Evolutionary conservation across 2,329 filamentous ascomycete species (phyloP).

Genomic region (Epichloe sp.): DNA sequence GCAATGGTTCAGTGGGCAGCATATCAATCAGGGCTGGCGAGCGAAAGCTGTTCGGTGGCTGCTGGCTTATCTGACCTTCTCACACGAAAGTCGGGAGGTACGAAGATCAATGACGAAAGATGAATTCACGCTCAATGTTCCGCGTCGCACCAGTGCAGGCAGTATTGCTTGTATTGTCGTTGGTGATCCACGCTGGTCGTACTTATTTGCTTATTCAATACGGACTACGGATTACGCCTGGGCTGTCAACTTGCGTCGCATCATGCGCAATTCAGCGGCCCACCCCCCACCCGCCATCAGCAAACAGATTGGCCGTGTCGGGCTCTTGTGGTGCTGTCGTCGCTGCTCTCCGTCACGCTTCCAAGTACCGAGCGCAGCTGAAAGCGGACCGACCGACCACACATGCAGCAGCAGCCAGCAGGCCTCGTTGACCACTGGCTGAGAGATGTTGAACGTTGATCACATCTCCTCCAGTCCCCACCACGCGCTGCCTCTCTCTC

Average conservation of each 20-base stretch:
- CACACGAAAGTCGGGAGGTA: background rate
- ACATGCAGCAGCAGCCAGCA: background rate
- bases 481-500: constrained; percentile 4
- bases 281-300: background rate
- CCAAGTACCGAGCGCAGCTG: too few relatives aligned
- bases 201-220: too few relatives aligned
- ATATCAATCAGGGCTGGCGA: background rate
- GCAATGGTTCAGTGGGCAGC: background rate
- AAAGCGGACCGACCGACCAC: background rate
- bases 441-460: background rate
- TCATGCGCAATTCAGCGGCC: background rate
- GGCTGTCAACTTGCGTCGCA: too few relatives aligned
- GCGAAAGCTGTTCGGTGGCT: background rate
- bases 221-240: too few relatives aligned
- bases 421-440: background rate
- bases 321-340: background rate
- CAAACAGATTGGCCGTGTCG: background rate
- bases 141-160: background rate
- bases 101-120: background rate
- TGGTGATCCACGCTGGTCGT: background rate
- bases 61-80: background rate
- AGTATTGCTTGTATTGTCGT: background rate
- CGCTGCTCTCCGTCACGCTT: background rate
- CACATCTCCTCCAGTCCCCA: background rate
- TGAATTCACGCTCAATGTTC: background rate